phyloP scores from a whole-genome alignment of 306 rosid species.

The Spatholobus suberectus region DNA sequence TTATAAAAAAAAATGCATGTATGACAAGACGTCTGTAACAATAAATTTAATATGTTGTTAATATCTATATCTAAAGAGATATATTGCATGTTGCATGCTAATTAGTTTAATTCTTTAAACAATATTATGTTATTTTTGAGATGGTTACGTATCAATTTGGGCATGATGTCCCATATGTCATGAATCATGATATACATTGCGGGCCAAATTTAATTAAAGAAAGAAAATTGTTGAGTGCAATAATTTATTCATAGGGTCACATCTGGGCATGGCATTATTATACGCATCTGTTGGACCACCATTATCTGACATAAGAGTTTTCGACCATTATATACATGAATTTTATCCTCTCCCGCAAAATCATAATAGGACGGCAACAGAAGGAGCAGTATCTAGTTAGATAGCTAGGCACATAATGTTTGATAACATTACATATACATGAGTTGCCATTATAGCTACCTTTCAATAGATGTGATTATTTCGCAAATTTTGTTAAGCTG shows the following conservation, averaged over 20 bases:
- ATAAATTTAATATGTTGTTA: background rate
- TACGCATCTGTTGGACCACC: conserved; percentile 47
- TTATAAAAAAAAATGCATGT: too few relatives aligned
- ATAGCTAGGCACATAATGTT: conserved; percentile 27
- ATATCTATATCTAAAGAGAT: background rate
- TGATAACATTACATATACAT: background rate
- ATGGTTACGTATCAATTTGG: conserved; percentile 16
- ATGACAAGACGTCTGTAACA: background rate
- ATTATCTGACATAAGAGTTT: conserved; percentile 37
- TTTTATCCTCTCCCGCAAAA: conserved; percentile 23
- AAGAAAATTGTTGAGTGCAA: conserved; percentile 27
- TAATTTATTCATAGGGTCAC: conserved; percentile 33
- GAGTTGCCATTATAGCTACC: background rate
- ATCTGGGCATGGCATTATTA: conserved; percentile 26
- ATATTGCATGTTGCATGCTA: background rate
- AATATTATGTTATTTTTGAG: background rate
- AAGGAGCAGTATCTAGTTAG: conserved; percentile 17
- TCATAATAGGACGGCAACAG: conserved; percentile 26
- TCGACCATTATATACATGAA: background rate
- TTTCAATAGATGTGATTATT: background rate
- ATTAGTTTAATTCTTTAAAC: background rate
- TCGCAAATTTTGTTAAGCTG: background rate
- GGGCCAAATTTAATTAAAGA: background rate
- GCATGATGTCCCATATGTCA: background rate
- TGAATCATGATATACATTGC: background rate